A percentile compares a stretch with the other conserved stretches of the same genome.
These are phyloP conservation scores for Trifolium dubium DNA, from an alignment of 306 rosid genomes.

Conservation along the genomic window DNA sequence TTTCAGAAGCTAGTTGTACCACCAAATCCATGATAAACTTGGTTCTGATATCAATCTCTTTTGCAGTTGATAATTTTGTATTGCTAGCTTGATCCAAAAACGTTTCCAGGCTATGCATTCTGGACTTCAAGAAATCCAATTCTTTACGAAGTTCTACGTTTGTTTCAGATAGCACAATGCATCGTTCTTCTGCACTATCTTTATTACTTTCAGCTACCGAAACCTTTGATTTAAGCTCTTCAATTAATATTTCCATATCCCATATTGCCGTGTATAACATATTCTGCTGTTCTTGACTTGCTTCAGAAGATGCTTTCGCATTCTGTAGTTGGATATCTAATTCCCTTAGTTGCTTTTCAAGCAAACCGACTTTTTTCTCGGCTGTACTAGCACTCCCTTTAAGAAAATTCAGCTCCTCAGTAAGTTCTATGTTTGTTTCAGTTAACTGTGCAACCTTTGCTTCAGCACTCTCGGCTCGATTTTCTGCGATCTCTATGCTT, in stretches of 20 bases:
- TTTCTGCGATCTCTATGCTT: slow-evolving; percentile 61
- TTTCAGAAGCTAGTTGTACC: slow-evolving; percentile 64
- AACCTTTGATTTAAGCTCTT: slow-evolving; percentile 91
- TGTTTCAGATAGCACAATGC: slow-evolving; percentile 62
- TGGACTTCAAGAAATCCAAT: slow-evolving; percentile 60
- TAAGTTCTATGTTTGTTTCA: slow-evolving; percentile 81
- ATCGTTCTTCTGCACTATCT: slow-evolving; percentile 69
- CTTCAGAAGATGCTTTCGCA: slow-evolving; percentile 85
- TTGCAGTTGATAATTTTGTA: slow-evolving; percentile 54
- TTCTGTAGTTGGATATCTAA: slow-evolving; percentile 78
- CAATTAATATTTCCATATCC: slow-evolving; percentile 97
- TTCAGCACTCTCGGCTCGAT: slow-evolving; percentile 75
- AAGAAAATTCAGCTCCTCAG: slow-evolving; percentile 83
- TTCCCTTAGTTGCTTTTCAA: slow-evolving; percentile 88
- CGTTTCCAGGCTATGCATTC: slow-evolving; percentile 59
- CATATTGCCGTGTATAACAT: slow-evolving; percentile 94
- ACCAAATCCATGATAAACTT: slow-evolving; percentile 80
- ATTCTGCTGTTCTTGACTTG: slow-evolving; percentile 96
- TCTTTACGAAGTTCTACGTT: slow-evolving; percentile 69
- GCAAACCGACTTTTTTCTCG: slow-evolving; percentile 82
- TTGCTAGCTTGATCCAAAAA: slow-evolving; percentile 64
- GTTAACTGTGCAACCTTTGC: slow-evolving; percentile 75
- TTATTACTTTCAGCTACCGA: slow-evolving; percentile 73
- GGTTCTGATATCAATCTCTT: slow-evolving; percentile 62
- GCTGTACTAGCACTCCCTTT: slow-evolving; percentile 69